These are phyloP conservation scores for Penicillium steckii DNA, from an alignment of 495 filamentous ascomycete genomes.

Conservation along the genomic window DNA sequence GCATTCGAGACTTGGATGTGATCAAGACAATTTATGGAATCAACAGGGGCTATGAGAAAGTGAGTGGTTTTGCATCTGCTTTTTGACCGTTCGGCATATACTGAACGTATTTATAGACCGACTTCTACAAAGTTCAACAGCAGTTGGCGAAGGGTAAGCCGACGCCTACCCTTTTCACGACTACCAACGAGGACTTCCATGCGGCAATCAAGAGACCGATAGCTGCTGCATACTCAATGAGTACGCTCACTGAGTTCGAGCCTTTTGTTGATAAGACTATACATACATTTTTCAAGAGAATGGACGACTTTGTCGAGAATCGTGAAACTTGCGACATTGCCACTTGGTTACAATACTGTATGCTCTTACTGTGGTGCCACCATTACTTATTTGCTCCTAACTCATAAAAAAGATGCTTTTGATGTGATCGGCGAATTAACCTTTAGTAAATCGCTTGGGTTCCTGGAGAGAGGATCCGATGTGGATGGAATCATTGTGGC, in stretches of 20 bases:
- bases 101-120: conserved; percentile 1
- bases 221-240: conserved; percentile 37
- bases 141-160: conserved; percentile 24
- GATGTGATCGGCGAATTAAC: conserved; percentile 40
- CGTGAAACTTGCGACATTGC: conserved; percentile 34
- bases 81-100: neutral
- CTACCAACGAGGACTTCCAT: conserved; percentile 40
- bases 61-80: neutral
- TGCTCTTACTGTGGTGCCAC: neutral
- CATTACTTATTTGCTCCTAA: conserved; percentile 9
- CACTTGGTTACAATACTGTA: conserved; percentile 42
- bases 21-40: conserved; percentile 27
- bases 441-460: conserved; percentile 37
- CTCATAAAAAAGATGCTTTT: conserved; percentile 34
- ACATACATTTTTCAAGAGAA: conserved; percentile 26
- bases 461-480: conserved; percentile 37
- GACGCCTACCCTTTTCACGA: conserved; percentile 34
- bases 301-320: conserved; percentile 33
- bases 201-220: conserved; percentile 39
- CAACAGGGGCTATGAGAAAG: conserved; percentile 19
- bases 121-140: conserved; percentile 32
- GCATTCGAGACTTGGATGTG: conserved; percentile 42
- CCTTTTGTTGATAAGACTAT: conserved; percentile 36
- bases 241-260: conserved; percentile 36
- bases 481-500: conserved; percentile 33